These are phyloP conservation scores for Akanthomyces lecanii DNA, from an alignment of 2,329 filamentous ascomycete species.

Conservation along the genomic window DNA sequence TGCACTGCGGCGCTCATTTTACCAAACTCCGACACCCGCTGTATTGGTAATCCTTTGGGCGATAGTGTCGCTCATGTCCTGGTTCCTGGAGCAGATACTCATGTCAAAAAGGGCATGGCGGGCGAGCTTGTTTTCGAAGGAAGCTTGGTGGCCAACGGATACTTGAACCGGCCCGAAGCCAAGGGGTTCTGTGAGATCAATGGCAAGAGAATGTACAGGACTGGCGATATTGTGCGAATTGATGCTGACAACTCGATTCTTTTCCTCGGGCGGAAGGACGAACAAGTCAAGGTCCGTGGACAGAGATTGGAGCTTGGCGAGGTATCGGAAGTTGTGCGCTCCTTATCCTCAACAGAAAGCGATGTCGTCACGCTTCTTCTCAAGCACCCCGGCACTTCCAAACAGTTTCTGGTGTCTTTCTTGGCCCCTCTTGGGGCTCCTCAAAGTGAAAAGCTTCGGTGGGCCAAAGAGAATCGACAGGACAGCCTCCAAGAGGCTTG, in stretches of 20 bases:
- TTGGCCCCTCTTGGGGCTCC: not conserved
- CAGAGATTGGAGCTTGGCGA: constrained; percentile 9
- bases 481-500: not conserved
- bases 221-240: constrained; percentile 4
- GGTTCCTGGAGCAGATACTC: not conserved
- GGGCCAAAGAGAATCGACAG: constrained; percentile 1
- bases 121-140: constrained; percentile 2
- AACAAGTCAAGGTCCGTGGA: constrained; percentile 7
- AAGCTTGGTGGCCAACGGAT: constrained; percentile 5
- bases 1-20: not conserved
- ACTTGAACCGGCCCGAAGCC: constrained; percentile 3
- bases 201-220: constrained; percentile 3
- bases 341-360: not conserved
- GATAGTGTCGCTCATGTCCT: constrained; percentile 4
- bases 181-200: constrained; percentile 4
- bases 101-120: constrained; percentile 5
- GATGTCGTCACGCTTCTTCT: constrained; percentile 3
- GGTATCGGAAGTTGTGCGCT: constrained; percentile 4
- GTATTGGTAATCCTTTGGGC: constrained; percentile 2
- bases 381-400: not conserved
- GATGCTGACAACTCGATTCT: constrained; percentile 1
- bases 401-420: constrained; percentile 1
- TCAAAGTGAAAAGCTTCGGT: not conserved
- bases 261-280: constrained; percentile 5
- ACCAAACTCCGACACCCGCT: constrained; percentile 3